A percentile compares a stretch with the other conserved stretches of the same genome.
These are phyloP conservation scores for Chalciporus sp. DNA, from an alignment of 1,284 basidiomycete species.

Conservation along the genomic window DNA sequence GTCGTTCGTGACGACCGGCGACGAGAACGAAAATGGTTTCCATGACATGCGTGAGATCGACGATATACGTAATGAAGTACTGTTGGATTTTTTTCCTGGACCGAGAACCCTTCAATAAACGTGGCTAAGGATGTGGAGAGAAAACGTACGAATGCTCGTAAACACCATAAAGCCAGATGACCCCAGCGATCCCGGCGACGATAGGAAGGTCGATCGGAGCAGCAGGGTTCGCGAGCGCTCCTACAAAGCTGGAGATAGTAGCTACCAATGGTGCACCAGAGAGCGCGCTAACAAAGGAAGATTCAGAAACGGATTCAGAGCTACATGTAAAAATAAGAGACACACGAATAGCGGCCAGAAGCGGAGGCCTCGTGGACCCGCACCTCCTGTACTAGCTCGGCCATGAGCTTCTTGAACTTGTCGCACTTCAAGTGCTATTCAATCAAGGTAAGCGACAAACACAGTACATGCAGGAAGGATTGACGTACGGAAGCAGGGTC, in stretches of 20 bases:
- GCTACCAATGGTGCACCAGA: neutral
- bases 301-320: neutral
- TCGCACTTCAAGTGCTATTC: neutral
- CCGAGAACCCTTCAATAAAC: neutral
- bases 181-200: no score
- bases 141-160: neutral
- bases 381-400: neutral
- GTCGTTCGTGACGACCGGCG: neutral
- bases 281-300: neutral
- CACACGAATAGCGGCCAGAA: neutral
- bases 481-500: neutral
- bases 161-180: no score
- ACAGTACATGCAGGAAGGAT: neutral
- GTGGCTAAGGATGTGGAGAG: neutral
- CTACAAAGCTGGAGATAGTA: neutral
- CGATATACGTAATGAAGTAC: constrained; percentile 8
- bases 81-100: neutral
- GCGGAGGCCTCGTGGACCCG: neutral
- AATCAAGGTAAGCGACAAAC: neutral
- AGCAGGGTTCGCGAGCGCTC: neutral
- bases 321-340: neutral
- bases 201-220: no score
- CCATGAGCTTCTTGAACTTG: neutral
- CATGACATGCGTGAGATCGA: constrained; percentile 12
- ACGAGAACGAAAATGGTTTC: constrained; percentile 7